Conservation (phyloP, 1,284 basidiomycete genomes). For the Irpex sp. region DNA sequence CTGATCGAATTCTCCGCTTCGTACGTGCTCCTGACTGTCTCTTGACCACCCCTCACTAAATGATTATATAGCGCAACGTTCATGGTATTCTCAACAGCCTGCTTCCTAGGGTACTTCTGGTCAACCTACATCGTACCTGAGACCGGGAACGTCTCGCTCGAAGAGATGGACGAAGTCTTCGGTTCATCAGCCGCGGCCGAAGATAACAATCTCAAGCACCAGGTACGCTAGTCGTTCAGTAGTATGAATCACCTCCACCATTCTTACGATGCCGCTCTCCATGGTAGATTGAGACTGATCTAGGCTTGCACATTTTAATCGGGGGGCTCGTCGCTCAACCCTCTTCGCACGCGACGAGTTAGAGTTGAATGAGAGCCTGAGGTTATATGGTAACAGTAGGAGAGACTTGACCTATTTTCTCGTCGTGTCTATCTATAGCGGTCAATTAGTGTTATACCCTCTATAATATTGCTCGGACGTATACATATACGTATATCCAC, state of each 20-base stretch:
- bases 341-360: neutral
- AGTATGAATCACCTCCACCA: neutral
- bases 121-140: slow-evolving; percentile 67
- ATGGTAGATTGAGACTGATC: neutral
- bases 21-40: slow-evolving; percentile 33
- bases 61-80: slow-evolving; percentile 55
- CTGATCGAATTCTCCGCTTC: slow-evolving; percentile 61
- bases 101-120: slow-evolving; percentile 65
- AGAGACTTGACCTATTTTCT: no score
- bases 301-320: neutral
- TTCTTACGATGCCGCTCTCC: neutral
- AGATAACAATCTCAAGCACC: slow-evolving; percentile 42
- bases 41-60: neutral
- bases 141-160: slow-evolving; percentile 71
- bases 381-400: no score
- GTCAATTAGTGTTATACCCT: no score
- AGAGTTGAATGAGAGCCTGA: neutral
- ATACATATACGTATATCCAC: no score
- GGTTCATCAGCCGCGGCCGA: slow-evolving; percentile 51
- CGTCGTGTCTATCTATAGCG: no score
- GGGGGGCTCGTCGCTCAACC: neutral
- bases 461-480: neutral
- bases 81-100: slow-evolving; percentile 61
- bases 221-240: slow-evolving; percentile 32
- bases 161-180: slow-evolving; percentile 74